These are phyloP conservation scores for Solanum paucissectum DNA, from an alignment of 257 asterid species.

Conservation along the genomic window DNA sequence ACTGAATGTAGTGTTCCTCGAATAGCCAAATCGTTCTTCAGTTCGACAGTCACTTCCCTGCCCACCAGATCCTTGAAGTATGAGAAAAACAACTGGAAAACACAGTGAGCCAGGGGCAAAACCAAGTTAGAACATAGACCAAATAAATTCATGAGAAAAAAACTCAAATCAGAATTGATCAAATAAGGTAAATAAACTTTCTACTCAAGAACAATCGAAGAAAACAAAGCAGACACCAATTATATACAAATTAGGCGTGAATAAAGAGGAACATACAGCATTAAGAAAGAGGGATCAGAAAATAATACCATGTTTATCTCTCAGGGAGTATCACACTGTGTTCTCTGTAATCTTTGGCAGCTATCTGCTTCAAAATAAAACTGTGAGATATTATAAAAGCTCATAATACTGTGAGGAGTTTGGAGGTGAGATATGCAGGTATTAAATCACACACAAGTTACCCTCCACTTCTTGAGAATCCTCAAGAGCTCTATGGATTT, in stretches of 20 bases:
- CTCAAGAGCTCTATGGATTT: not conserved
- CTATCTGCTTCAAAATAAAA: not conserved
- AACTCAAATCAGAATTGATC: not conserved
- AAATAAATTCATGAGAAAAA: not conserved
- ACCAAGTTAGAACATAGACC: not conserved
- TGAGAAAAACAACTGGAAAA: slow-evolving; percentile 88
- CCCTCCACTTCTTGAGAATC: not conserved
- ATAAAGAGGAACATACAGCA: not conserved
- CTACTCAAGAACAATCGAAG: not conserved
- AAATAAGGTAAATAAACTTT: not conserved
- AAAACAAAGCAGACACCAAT: not conserved
- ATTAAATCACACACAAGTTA: not conserved
- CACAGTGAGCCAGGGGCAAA: not conserved
- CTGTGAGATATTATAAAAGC: not conserved
- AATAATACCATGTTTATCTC: not conserved
- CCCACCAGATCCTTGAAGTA: slow-evolving; percentile 98
- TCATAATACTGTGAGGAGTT: not conserved
- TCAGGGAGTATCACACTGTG: not conserved
- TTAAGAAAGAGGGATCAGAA: not conserved
- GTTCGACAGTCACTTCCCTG: slow-evolving; percentile 90
- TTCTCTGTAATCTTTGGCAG: not conserved
- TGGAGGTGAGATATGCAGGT: not conserved
- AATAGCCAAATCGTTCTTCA: slow-evolving; percentile 93
- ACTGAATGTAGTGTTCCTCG: slow-evolving; percentile 91
- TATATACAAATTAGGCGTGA: not conserved